Conservation (phyloP, 495 filamentous ascomycete species). For the Hyaloscypha finlandica region DNA sequence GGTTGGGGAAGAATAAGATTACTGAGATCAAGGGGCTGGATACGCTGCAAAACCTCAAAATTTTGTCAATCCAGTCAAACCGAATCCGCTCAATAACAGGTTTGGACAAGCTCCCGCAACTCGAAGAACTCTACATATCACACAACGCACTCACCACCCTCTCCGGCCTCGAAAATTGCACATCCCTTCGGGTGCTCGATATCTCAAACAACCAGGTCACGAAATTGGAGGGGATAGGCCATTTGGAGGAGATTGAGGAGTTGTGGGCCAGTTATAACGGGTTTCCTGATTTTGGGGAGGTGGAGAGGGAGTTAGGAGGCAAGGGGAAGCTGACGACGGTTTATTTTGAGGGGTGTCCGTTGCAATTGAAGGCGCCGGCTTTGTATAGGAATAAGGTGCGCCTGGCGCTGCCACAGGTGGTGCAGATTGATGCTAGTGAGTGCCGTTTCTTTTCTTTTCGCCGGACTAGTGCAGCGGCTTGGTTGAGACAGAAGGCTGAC, state of each 20-base stretch:
- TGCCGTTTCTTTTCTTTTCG: constrained; percentile 31
- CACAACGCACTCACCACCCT: constrained; percentile 88
- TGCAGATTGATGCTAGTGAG: constrained; percentile 97
- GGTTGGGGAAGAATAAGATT: constrained; percentile 99
- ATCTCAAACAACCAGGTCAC: constrained; percentile 87
- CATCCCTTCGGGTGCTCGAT: constrained; percentile 75
- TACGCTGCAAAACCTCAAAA: constrained; percentile 73
- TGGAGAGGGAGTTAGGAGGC: constrained; percentile 76
- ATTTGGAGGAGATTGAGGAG: constrained; percentile 76
- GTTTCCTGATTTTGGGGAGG: constrained; percentile 75
- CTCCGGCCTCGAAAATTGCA: constrained; percentile 70
- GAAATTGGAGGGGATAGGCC: constrained; percentile 69
- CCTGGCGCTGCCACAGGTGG: constrained; percentile 81
- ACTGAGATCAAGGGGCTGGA: constrained; percentile 75
- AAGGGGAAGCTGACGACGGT: constrained; percentile 85
- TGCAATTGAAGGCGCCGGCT: constrained; percentile 72
- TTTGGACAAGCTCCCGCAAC: constrained; percentile 67
- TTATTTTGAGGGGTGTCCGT: constrained; percentile 95
- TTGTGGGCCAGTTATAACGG: constrained; percentile 93
- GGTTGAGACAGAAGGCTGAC: background rate
- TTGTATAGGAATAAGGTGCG: constrained; percentile 92
- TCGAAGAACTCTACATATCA: constrained; percentile 97
- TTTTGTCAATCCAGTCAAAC: constrained; percentile 97
- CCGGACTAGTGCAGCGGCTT: background rate
- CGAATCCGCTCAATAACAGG: constrained; percentile 80